These are phyloP conservation scores for Pezicula radicicola DNA, from an alignment of 2,329 filamentous ascomycete species.

Conservation along the genomic window DNA sequence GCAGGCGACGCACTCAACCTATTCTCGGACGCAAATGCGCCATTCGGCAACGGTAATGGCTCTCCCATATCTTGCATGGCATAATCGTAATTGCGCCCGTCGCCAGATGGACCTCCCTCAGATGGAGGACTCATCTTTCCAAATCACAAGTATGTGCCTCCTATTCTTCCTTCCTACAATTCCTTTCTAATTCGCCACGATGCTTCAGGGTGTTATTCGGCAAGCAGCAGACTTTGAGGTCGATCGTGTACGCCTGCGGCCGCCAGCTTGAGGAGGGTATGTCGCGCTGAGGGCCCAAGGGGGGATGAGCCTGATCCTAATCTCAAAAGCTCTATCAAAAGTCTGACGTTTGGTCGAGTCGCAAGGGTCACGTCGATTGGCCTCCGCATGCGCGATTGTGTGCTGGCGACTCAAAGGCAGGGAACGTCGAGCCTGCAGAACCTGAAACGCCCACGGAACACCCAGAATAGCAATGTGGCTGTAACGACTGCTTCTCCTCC, in stretches of 20 bases:
- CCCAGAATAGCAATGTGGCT: constrained; percentile 16
- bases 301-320: constrained; percentile 5
- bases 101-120: constrained; percentile 31
- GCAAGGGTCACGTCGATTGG: constrained; percentile 22
- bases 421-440: constrained; percentile 23
- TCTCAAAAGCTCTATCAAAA: constrained; percentile 7
- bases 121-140: constrained; percentile 31
- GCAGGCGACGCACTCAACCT: constrained; percentile 16
- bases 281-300: constrained; percentile 4
- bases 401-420: constrained; percentile 26
- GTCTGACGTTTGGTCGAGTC: constrained; percentile 22
- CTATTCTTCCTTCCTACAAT: constrained; percentile 9
- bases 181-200: not conserved
- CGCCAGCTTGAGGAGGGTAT: constrained; percentile 15
- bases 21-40: constrained; percentile 22
- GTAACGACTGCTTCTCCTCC: constrained; percentile 7
- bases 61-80: constrained; percentile 13
- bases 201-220: constrained; percentile 1
- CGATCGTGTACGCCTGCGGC: constrained; percentile 8
- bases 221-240: constrained; percentile 1
- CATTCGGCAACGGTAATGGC: constrained; percentile 22
- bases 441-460: constrained; percentile 25
- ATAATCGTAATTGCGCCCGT: constrained; percentile 20
- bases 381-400: constrained; percentile 23
- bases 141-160: constrained; percentile 7